These are phyloP conservation scores for Themeda triandra DNA, from an alignment of 176 grass and related monocot genomes.

Conservation along the genomic window DNA sequence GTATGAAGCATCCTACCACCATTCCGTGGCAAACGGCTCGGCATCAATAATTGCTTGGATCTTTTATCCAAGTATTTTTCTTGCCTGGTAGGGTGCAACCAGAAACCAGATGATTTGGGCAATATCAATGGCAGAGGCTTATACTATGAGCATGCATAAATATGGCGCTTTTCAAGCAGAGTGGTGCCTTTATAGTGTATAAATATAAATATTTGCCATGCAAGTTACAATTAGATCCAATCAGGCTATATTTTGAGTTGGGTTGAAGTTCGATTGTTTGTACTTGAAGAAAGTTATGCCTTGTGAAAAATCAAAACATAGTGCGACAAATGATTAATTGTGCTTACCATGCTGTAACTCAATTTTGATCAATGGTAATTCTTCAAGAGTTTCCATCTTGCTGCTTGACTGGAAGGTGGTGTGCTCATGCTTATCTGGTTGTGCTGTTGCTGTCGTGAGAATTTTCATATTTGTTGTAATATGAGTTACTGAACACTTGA, in stretches of 20 bases:
- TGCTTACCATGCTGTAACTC: neutral
- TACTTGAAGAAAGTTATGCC: neutral
- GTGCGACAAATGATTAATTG: neutral
- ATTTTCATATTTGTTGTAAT: neutral
- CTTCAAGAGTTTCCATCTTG: neutral
- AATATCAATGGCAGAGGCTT: neutral
- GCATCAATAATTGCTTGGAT: constrained; percentile 35
- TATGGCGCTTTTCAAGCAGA: neutral
- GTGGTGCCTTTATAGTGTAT: constrained; percentile 18
- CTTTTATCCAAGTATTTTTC: constrained; percentile 30
- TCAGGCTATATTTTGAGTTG: too few relatives aligned
- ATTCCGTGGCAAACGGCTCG: neutral
- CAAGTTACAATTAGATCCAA: neutral
- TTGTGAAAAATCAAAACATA: constrained; percentile 7
- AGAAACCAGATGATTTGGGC: neutral
- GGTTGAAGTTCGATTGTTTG: neutral
- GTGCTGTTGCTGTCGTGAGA: neutral
- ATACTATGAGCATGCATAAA: neutral
- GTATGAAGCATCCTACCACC: neutral
- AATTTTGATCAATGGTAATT: neutral
- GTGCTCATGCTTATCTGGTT: neutral
- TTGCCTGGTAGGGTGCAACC: constrained; percentile 18
- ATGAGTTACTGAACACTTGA: neutral
- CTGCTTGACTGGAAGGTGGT: neutral
- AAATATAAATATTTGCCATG: constrained; percentile 30